Conservation (phyloP, 495 filamentous ascomycete genomes). For the Ascobolus immersus region DNA sequence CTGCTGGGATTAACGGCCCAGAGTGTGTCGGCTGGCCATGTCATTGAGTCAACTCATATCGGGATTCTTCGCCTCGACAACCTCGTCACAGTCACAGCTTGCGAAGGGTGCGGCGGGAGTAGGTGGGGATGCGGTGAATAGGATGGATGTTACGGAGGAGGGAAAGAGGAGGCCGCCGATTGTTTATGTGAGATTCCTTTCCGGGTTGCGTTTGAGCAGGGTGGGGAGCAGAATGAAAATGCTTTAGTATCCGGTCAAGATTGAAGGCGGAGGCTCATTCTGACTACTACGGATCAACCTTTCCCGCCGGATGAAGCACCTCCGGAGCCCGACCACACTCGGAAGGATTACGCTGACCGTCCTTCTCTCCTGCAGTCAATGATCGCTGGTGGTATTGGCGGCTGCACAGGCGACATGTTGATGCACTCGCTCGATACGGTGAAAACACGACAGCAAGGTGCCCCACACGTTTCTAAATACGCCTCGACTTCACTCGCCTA, state of each 20-base stretch:
- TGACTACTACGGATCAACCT: constrained; percentile 20
- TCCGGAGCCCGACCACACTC: too few species aligned
- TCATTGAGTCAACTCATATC: too few species aligned
- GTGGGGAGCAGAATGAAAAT: background rate
- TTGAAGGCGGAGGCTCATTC: constrained; percentile 17
- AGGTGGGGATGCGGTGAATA: too few species aligned
- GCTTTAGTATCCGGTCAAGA: too few species aligned
- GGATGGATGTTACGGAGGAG: too few species aligned
- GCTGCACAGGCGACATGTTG: constrained; percentile 79
- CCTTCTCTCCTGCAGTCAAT: constrained; percentile 39
- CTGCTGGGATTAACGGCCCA: too few species aligned
- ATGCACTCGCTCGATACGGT: constrained; percentile 99
- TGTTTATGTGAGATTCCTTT: background rate
- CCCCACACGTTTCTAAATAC: constrained; percentile 78
- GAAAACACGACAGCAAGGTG: constrained; percentile 95
- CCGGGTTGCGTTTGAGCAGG: background rate
- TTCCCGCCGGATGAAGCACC: background rate
- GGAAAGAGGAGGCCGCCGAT: too few species aligned
- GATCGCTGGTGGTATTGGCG: constrained; percentile 78
- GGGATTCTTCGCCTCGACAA: too few species aligned
- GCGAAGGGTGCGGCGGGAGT: too few species aligned
- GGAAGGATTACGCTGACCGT: background rate
- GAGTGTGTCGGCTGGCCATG: too few species aligned
- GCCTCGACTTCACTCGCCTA: constrained; percentile 71
- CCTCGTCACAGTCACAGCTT: too few species aligned